Conservation (phyloP, 345 rosid species). For the Cardamine resedifolia region DNA sequence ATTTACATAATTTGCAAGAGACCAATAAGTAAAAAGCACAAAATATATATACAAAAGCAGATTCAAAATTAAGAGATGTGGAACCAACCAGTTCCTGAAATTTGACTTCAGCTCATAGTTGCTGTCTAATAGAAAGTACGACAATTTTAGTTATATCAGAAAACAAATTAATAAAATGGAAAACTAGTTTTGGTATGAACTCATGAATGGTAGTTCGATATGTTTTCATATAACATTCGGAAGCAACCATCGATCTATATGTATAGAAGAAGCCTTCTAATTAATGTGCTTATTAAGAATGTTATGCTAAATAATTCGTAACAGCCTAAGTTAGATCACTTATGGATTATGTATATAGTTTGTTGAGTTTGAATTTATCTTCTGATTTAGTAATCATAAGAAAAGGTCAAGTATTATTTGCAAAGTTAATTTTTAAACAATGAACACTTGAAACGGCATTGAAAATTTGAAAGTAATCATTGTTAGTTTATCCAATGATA, state of each 20-base stretch:
- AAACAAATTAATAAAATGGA: background rate
- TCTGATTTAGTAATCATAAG: background rate
- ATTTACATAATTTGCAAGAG: slow-evolving; percentile 14
- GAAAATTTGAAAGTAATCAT: background rate
- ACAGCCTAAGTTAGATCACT: background rate
- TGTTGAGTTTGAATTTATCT: background rate
- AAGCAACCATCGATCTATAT: background rate
- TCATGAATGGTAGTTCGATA: background rate
- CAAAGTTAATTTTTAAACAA: background rate
- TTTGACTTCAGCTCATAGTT: slow-evolving; percentile 21
- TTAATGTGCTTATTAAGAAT: background rate
- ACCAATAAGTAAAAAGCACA: background rate
- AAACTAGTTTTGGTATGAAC: background rate
- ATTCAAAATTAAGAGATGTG: background rate
- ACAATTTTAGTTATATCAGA: background rate
- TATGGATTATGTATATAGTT: background rate
- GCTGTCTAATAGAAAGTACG: background rate
- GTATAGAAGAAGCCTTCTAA: too few species aligned
- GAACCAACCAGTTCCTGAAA: slow-evolving; percentile 18
- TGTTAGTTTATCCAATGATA: slow-evolving; percentile 1
- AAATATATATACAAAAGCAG: background rate
- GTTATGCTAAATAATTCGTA: background rate
- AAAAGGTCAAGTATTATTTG: background rate
- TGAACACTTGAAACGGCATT: background rate
- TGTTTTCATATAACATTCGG: background rate